Evolutionary conservation across 805 yeast genomes (phyloP).

Genomic region (Myxozyma lipomycoides): DNA sequence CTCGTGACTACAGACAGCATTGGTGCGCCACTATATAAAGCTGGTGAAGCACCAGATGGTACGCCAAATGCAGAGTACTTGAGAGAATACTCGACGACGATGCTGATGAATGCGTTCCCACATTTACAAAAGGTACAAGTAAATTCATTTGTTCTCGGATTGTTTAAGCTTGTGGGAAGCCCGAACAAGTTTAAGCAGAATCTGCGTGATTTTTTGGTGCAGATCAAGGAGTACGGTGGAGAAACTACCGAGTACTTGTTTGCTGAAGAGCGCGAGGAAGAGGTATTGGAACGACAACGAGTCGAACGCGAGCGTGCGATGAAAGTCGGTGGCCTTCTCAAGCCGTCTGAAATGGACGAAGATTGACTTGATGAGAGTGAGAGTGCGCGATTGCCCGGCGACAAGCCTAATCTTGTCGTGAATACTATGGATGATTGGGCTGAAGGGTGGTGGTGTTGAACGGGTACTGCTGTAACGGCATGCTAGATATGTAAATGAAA

Average conservation of each 20-base stretch:
- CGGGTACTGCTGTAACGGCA: no score
- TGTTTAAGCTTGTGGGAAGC: constrained; percentile 66
- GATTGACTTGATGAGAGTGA: constrained; percentile 11
- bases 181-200: constrained; percentile 73
- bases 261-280: constrained; percentile 87
- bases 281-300: constrained; percentile 61
- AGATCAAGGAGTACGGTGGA: constrained; percentile 93
- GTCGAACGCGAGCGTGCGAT: constrained; percentile 75
- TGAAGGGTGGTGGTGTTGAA: constrained; percentile 9
- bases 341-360: constrained; percentile 75
- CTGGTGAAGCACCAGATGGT: constrained; percentile 80
- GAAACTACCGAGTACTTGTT: constrained; percentile 90
- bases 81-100: constrained; percentile 73
- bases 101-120: constrained; percentile 86
- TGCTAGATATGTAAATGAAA: no score
- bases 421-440: constrained; percentile 5
- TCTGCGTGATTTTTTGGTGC: constrained; percentile 91
- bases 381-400: neutral
- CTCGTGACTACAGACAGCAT: constrained; percentile 75
- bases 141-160: constrained; percentile 70
- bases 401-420: neutral
- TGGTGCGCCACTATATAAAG: constrained; percentile 68
- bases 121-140: constrained; percentile 83
- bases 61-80: constrained; percentile 75
- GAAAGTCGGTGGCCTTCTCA: constrained; percentile 86